Base-by-base conservation (phyloP, 805 yeast species). In the Saccharomycopsis synnaedendra region DNA sequence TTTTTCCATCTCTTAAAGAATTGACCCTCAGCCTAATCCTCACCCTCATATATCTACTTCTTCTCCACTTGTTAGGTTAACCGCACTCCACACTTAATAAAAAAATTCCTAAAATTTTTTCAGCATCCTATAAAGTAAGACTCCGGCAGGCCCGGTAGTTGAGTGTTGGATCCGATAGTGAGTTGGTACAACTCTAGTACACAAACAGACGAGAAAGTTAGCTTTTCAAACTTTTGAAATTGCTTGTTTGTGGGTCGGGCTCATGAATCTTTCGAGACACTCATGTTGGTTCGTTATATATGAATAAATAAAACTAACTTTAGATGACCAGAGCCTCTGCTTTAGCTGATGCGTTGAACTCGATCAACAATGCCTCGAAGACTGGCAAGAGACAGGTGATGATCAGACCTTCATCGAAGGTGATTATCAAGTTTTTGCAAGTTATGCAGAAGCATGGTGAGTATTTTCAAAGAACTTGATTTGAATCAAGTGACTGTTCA, bases 351-450 rank as follows among this genome's bases (percentile, higher is more conserved):
- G 96, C 96, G 69, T 83, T 88, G 66, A 89, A 89, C 76, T 82
- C 95, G 64, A 89, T 88, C 75, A 86, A 88, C 90, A 88, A 89
- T 74, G 97, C 97, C 75, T 96, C 89, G 78, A 89, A 88, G 78
- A 82, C 96, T 75, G 97, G 97, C 73, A 89, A 89, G 81, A 85
- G 97, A 78, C 97, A 88, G 78, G 97, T 88, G 65, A 75, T 88
- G 70, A 83, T 88, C 75, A 85, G 96, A 81, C 97, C 97, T 60
- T 86, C 96, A 47, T 89, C 96, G 68, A 88, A 88, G 84, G 97
- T 88, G 65, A 88, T 88, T 76, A 80, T 88, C 83, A 89, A 87
- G 76, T 89, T 87, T 76, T 78, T 88, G 72, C 78, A 86, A 67
- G 97, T 88, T 63, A 87, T 88, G 85, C 97, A 88, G 79, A 86